Evolutionary conservation across 345 rosid species (phyloP).

Genomic region (Citrus cavaleriei): DNA sequence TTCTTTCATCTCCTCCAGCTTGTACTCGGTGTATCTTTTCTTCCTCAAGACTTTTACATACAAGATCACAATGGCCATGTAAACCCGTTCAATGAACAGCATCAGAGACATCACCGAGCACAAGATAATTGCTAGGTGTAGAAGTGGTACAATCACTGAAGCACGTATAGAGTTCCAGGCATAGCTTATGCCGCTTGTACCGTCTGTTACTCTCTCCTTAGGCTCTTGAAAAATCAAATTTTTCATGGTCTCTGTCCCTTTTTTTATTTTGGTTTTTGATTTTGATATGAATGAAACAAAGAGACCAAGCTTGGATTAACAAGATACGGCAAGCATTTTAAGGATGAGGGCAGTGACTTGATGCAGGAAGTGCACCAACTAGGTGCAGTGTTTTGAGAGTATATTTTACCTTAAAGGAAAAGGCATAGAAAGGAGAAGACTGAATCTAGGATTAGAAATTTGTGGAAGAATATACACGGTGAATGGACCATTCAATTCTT

Average conservation of each 20-base stretch:
- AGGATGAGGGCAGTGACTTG: not conserved
- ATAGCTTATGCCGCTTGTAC: constrained; percentile 12
- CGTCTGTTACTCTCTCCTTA: constrained; percentile 2
- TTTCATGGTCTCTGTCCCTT: not conserved
- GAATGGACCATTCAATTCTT: not conserved
- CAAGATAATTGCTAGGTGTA: constrained; percentile 29
- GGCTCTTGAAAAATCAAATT: constrained; percentile 10
- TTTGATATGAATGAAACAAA: not conserved
- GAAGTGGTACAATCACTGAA: constrained; percentile 34
- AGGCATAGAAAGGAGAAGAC: not conserved
- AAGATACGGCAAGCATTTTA: not conserved
- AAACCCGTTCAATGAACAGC: constrained; percentile 47
- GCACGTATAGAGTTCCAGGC: constrained; percentile 15
- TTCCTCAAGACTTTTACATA: constrained; percentile 37
- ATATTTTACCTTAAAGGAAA: not conserved
- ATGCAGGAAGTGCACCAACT: not conserved
- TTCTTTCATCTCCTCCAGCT: constrained; percentile 42
- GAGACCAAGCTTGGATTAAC: not conserved
- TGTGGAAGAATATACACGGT: not conserved
- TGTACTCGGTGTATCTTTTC: constrained; percentile 37
- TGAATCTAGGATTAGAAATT: not conserved
- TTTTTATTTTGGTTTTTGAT: not conserved
- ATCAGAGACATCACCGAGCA: constrained; percentile 45
- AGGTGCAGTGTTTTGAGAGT: not conserved
- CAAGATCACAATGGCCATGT: constrained; percentile 43